phyloP scores from a whole-genome alignment of 2,329 filamentous ascomycete genomes.

The Sarocladium kiliense region DNA sequence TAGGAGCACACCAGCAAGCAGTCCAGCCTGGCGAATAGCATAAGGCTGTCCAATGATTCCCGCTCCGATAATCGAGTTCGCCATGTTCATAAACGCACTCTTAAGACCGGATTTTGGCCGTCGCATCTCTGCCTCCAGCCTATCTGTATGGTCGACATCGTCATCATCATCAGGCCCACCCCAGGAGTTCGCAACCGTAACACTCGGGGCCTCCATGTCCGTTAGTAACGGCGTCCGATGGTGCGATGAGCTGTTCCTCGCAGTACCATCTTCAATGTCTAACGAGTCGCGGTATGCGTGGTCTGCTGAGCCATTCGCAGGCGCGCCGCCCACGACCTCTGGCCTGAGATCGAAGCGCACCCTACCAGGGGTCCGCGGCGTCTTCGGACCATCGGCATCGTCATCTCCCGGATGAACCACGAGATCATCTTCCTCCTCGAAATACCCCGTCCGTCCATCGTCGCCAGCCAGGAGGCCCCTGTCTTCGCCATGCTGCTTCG shows the following conservation, averaged over 20 bases:
- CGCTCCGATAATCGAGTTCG: constrained; percentile 89
- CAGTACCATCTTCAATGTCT: constrained; percentile 38
- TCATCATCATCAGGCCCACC: constrained; percentile 30
- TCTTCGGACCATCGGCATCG: constrained; percentile 18
- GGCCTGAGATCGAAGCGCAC: constrained; percentile 66
- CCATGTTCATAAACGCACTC: constrained; percentile 99
- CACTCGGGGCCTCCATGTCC: constrained; percentile 76
- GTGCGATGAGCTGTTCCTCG: constrained; percentile 44
- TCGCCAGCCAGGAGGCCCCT: neutral
- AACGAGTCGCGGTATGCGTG: constrained; percentile 10
- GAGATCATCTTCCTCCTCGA: constrained; percentile 3
- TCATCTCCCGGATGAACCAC: neutral
- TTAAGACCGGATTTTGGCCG: constrained; percentile 80
- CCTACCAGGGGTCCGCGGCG: constrained; percentile 52
- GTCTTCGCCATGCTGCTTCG: constrained; percentile 4
- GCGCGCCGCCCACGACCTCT: constrained; percentile 30
- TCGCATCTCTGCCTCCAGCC: constrained; percentile 48
- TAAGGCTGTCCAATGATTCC: constrained; percentile 84
- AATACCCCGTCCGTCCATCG: neutral
- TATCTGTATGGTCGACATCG: constrained; percentile 31
- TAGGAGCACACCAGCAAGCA: constrained; percentile 73
- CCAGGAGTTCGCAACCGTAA: constrained; percentile 56
- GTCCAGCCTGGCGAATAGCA: constrained; percentile 87
- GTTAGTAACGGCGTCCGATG: constrained; percentile 71
- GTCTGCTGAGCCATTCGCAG: constrained; percentile 14